Evolutionary conservation across 2,329 filamentous ascomycete species (phyloP), one percentile per base, ranked within the genome.

Genomic region (Penicillium sp.): DNA sequence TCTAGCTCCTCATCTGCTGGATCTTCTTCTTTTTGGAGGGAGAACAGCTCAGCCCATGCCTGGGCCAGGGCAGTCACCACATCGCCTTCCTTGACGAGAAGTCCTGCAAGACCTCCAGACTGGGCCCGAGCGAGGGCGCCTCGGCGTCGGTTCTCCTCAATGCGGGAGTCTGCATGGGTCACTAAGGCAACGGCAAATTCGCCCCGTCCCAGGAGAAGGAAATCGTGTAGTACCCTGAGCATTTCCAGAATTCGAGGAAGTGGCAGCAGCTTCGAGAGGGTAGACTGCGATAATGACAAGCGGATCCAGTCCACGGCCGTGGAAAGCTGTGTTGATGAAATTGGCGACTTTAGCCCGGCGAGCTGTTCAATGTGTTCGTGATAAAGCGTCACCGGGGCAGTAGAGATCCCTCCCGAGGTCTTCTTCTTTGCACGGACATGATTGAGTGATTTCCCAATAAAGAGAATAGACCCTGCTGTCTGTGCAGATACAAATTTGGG

Each of bases 111-210:
- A 8, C 83, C 81, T 61, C 87, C 85, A 33, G 74, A 37, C 19
- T 46, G 67, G 1, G 74, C 66, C 57, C 71, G 83, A 75, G 70
- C 84, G 85, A 71, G 86, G 83, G 72, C 81, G 64, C 87, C 81
- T 67, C 83, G 86, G 83, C 91, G 91, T 53, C 66, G 65, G 14
- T 92, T 87, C 65, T 86, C 88, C n/a, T 87, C 84, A 26, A 95
- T 84, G 67, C 88, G 89, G 57, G 89, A 86, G 67, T 97, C 92
- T 0, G 94, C 92, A 78, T 97, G 91, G 38, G 89, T 86, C 1
- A 96, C 92, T 28, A 99, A 78, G 0, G 90, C 89, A 77, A 95
- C 88, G 22, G 93, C 92, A 74, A 99, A 99, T 74, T 98, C 95
- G 55, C 94, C 94, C 37, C 92, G 86, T 0, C 90, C 89, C 0